A percentile compares a stretch with the other conserved stretches of the same genome.
Evolutionary conservation across 768 basidiomycete genomes (phyloP).

Genomic region (Phaeolepiota aurea): DNA sequence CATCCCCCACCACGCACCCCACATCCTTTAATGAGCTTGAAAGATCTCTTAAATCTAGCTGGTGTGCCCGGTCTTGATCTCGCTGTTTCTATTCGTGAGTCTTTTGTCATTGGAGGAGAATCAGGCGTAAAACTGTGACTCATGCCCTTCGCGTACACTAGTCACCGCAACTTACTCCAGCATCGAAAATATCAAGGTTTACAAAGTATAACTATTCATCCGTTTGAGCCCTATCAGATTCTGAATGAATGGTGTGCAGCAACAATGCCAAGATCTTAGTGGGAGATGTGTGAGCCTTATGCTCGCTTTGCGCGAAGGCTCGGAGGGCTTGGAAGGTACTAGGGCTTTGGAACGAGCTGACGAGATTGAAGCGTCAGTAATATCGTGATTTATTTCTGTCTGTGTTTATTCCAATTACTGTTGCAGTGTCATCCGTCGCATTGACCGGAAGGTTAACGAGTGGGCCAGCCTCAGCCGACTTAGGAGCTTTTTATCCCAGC

Average conservation of each 20-base stretch:
- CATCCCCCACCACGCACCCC: conserved; percentile 3
- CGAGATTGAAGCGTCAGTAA: conserved; percentile 23
- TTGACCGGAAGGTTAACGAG: conserved; percentile 21
- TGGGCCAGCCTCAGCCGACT: conserved; percentile 27
- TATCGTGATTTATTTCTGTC: neutral
- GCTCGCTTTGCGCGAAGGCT: conserved; percentile 22
- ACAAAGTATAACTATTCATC: conserved; percentile 16
- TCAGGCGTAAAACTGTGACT: too few species aligned
- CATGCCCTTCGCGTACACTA: conserved; percentile 6
- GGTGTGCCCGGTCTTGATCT: conserved; percentile 21
- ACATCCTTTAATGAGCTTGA: conserved; percentile 14
- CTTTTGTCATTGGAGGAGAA: neutral
- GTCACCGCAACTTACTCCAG: conserved; percentile 18
- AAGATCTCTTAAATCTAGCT: conserved; percentile 13
- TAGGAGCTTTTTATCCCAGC: conserved; percentile 26
- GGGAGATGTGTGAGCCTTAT: conserved; percentile 21
- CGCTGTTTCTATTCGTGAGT: conserved; percentile 17
- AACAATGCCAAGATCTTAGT: conserved; percentile 27
- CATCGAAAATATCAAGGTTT: conserved; percentile 29
- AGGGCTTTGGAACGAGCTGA: conserved; percentile 20
- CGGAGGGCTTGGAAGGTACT: conserved; percentile 21
- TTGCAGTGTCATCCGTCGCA: conserved; percentile 17
- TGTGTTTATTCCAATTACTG: neutral
- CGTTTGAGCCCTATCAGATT: neutral
- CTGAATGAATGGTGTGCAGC: conserved; percentile 12